Evolutionary conservation across 2,329 filamentous ascomycete species (phyloP).

Genomic region (Arthrinium phaeospermum): DNA sequence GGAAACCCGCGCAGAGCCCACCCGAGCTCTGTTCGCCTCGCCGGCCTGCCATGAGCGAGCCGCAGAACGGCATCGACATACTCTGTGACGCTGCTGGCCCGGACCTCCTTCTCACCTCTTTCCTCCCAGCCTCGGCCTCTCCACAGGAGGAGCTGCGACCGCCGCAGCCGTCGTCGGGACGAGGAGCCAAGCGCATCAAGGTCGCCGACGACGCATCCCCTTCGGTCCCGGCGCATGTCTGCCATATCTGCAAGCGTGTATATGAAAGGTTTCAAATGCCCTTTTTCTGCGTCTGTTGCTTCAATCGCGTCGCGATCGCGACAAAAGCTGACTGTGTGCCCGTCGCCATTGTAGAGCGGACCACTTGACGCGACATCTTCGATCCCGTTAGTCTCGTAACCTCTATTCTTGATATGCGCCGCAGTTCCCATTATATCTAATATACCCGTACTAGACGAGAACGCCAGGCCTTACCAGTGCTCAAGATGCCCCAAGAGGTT

Average conservation of each 20-base stretch:
- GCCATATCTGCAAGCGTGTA: constrained; percentile 36
- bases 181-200: constrained; percentile 29
- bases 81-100: constrained; percentile 37
- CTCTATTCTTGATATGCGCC: neutral
- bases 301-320: neutral
- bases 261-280: constrained; percentile 33
- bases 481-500: constrained; percentile 37
- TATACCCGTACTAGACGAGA: constrained; percentile 31
- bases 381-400: constrained; percentile 31
- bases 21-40: neutral
- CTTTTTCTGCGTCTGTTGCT: neutral
- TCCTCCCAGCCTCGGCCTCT: constrained; percentile 20
- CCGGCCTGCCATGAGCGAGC: constrained; percentile 30
- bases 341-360: constrained; percentile 29
- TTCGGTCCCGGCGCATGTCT: constrained; percentile 29
- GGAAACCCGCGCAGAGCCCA: neutral
- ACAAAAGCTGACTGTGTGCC: constrained; percentile 1
- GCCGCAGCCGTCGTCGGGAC: constrained; percentile 20
- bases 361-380: constrained; percentile 36
- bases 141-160: constrained; percentile 13
- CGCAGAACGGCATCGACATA: constrained; percentile 36
- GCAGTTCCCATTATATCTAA: neutral
- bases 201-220: constrained; percentile 24
- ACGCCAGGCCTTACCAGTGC: constrained; percentile 37
- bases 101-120: constrained; percentile 26